A percentile compares a stretch with the other conserved stretches of the same genome.
Conservation (phyloP, 768 basidiomycete species). For the Phanerochaete carnosa region DNA sequence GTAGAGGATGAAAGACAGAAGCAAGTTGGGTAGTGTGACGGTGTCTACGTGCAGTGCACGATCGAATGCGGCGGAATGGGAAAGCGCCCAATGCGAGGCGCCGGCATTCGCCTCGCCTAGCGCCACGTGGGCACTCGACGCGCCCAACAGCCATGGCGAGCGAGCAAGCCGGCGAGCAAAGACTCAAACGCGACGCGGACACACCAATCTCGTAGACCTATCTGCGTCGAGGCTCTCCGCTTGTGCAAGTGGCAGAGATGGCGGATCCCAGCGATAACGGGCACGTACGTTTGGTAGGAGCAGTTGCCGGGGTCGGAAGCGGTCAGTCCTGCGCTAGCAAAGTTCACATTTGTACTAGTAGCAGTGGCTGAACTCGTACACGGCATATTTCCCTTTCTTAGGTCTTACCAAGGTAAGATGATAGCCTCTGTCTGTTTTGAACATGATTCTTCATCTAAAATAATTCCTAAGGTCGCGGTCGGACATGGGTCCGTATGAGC, state of each 20-base stretch:
- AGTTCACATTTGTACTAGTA: not conserved
- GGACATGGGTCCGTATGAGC: slow-evolving; percentile 52
- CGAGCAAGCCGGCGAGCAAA: not conserved
- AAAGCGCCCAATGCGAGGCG: not conserved
- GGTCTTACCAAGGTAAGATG: slow-evolving; percentile 12
- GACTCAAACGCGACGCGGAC: not conserved
- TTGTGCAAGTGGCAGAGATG: not conserved
- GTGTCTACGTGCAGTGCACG: not conserved
- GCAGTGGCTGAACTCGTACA: not conserved
- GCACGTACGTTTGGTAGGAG: slow-evolving; percentile 51
- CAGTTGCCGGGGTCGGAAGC: slow-evolving; percentile 58
- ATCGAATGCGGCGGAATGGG: not conserved
- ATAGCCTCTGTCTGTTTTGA: not conserved
- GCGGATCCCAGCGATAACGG: slow-evolving; percentile 20
- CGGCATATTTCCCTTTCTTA: not conserved
- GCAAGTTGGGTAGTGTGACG: not conserved
- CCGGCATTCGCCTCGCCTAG: not conserved
- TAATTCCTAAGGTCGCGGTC: slow-evolving; percentile 50
- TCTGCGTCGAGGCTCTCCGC: not conserved
- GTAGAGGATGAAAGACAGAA: not conserved
- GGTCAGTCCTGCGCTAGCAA: slow-evolving; percentile 35
- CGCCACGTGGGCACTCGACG: not conserved
- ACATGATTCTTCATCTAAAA: not conserved
- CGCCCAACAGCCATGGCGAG: not conserved
- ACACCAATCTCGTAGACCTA: not conserved